A percentile compares a stretch with the other conserved stretches of the same genome.
Evolutionary conservation across 805 yeast genomes (phyloP).

Genomic region (Barnettozyma sucrosica): DNA sequence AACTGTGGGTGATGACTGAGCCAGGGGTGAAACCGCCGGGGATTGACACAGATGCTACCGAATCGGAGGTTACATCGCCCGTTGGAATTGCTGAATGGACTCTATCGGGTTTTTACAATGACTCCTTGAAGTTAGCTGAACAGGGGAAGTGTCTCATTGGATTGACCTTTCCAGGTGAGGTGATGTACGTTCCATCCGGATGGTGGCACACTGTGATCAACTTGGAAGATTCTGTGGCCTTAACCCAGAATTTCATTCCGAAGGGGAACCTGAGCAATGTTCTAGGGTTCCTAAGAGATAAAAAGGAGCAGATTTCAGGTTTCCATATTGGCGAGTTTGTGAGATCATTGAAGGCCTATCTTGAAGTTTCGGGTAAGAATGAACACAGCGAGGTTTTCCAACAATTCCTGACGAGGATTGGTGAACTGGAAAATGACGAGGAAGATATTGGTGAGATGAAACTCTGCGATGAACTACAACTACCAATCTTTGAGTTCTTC

Average conservation of each 20-base stretch:
- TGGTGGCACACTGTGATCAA: slow-evolving; percentile 98
- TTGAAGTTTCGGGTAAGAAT: slow-evolving; percentile 9
- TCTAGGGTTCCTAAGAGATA: slow-evolving; percentile 60
- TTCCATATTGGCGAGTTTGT: slow-evolving; percentile 55
- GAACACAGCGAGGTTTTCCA: slow-evolving; percentile 20
- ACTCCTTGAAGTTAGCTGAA: slow-evolving; percentile 48
- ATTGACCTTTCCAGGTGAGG: slow-evolving; percentile 74
- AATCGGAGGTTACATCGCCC: slow-evolving; percentile 87
- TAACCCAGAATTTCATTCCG: slow-evolving; percentile 88
- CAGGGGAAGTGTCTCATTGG: slow-evolving; percentile 53
- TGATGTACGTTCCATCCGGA: slow-evolving; percentile 87
- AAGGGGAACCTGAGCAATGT: slow-evolving; percentile 52
- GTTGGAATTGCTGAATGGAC: slow-evolving; percentile 94
- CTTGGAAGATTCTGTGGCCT: slow-evolving; percentile 72
- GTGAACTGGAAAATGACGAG: slow-evolving; percentile 29
- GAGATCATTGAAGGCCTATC: slow-evolving; percentile 29
- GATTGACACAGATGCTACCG: slow-evolving; percentile 66
- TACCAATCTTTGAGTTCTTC: slow-evolving; percentile 63
- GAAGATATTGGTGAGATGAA: slow-evolving; percentile 61
- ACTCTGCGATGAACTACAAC: slow-evolving; percentile 27
- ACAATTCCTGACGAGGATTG: slow-evolving; percentile 27
- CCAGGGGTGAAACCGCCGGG: slow-evolving; percentile 80
- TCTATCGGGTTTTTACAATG: slow-evolving; percentile 72
- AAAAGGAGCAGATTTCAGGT: slow-evolving; percentile 72
- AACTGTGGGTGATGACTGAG: slow-evolving; percentile 87